Base-by-base conservation (phyloP, 805 yeast species). In the Yamadazyma laniorum region DNA sequence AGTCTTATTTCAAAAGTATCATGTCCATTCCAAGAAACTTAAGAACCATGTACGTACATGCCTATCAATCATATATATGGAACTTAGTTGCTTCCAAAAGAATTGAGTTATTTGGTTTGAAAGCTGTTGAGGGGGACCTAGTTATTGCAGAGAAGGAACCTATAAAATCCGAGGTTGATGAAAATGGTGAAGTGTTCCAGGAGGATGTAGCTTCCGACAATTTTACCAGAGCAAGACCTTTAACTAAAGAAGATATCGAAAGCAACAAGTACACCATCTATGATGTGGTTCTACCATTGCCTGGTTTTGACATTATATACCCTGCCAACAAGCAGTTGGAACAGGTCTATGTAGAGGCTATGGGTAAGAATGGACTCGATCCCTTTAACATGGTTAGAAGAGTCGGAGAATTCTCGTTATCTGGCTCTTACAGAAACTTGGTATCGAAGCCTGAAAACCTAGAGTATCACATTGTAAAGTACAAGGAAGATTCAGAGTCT, bases 21-120 rank as follows among this genome's bases (percentile, higher is more conserved):
- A 81, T 85, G 83, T 78, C 88, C 40, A 85, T 93, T 48, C 98
- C 99, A 23, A 77, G 96, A 61, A 90, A 90, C 56, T 69, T 93
- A 56, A 74, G 96, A 58, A 78, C 90, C 42, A 91, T 93, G 95
- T 93, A 93, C 56, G 96, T 85, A 2, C 99, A 93, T 62, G 96
- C 99, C 3, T 95, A 95, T 59, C 99, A 93, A 64, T 87, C 96
- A 47, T 93, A 82, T 55, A 77, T 93, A 19, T 95, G 99, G 99
- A 95, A 95, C 56, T 58, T 73, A 36, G 95, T 82, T 25, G 91
- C 89, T 1, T 82, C 95, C 35, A 76, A 75, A 48, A 74, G 99
- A 55, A 69, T 88, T 29, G 77, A 77, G 51, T 55, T 80, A 39
- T 83, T 74, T 60, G 97, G 97, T 2, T 55, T 76, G 44, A 58